phyloP scores from a whole-genome alignment of 345 rosid genomes.

The Turnera subulata region DNA sequence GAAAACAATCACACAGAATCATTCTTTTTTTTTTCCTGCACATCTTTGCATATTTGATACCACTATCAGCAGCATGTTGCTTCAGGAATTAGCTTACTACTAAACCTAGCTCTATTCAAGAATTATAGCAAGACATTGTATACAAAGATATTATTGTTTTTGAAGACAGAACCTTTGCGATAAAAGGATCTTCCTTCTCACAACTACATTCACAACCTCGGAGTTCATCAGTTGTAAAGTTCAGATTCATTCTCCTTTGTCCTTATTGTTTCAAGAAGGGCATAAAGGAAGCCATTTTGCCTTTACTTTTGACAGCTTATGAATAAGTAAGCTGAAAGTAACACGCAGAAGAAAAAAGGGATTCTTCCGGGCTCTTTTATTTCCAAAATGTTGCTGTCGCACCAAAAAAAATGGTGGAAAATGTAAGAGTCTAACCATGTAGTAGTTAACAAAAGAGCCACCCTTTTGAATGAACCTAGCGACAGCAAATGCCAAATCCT shows the following conservation, averaged over 20 bases:
- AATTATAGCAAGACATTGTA: too few species aligned
- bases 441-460: slow-evolving; percentile 29
- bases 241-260: background rate
- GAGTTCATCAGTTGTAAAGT: background rate
- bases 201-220: background rate
- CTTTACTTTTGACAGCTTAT: background rate
- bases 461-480: slow-evolving; percentile 31
- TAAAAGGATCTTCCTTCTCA: too few species aligned
- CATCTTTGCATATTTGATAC: background rate
- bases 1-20: background rate
- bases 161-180: too few species aligned
- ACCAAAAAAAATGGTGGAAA: background rate
- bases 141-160: too few species aligned
- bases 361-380: background rate
- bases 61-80: background rate
- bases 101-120: too few species aligned
- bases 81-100: background rate
- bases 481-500: slow-evolving; percentile 31
- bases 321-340: background rate
- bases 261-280: slow-evolving; percentile 11
- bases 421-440: slow-evolving; percentile 20
- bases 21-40: too few species aligned
- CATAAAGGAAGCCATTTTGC: background rate
- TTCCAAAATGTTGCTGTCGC: background rate
- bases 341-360: background rate